phyloP scores from a whole-genome alignment of 352 stramenopile genomes.

The Lagenidium giganteum region DNA sequence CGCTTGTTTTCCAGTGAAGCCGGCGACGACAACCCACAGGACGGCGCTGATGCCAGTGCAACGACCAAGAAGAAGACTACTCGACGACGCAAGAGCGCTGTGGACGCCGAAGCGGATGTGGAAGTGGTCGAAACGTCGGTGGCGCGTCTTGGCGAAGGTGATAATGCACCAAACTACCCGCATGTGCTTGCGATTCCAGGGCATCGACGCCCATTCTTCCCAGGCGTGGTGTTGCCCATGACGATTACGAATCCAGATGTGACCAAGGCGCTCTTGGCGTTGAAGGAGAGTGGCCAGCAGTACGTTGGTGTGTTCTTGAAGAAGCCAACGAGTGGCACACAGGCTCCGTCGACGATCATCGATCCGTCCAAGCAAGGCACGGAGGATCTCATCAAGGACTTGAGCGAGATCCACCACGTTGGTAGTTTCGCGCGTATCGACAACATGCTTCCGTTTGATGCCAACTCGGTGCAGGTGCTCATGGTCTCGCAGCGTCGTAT shows the following conservation, averaged over 20 bases:
- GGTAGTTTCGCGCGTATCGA: slow-evolving; percentile 96
- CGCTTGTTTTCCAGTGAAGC: slow-evolving; percentile 1
- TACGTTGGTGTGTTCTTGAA: slow-evolving; percentile 95
- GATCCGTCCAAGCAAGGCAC: slow-evolving; percentile 29
- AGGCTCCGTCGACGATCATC: slow-evolving; percentile 1
- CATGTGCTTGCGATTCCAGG: slow-evolving; percentile 77
- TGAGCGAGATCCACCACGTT: slow-evolving; percentile 92
- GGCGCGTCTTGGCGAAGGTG: slow-evolving; percentile 56
- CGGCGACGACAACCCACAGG: slow-evolving; percentile 18
- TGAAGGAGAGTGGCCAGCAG: slow-evolving; percentile 81
- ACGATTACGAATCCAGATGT: slow-evolving; percentile 82
- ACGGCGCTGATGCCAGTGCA: slow-evolving; percentile 4
- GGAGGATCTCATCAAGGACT: slow-evolving; percentile 89
- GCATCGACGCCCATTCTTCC: slow-evolving; percentile 77
- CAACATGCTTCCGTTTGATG: slow-evolving; percentile 82
- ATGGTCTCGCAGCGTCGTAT: slow-evolving; percentile 89
- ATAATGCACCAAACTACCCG: slow-evolving; percentile 59
- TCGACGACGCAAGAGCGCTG: slow-evolving; percentile 5
- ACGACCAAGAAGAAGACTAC: slow-evolving; percentile 9
- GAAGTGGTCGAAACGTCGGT: slow-evolving; percentile 65
- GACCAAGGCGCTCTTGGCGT: slow-evolving; percentile 85
- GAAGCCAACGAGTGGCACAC: slow-evolving; percentile 33
- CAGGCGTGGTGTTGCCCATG: slow-evolving; percentile 78
- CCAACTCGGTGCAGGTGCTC: slow-evolving; percentile 72
- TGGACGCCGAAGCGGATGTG: slow-evolving; percentile 16